phyloP scores from a whole-genome alignment of 257 asterid species.

The Leptodermis oblonga region DNA sequence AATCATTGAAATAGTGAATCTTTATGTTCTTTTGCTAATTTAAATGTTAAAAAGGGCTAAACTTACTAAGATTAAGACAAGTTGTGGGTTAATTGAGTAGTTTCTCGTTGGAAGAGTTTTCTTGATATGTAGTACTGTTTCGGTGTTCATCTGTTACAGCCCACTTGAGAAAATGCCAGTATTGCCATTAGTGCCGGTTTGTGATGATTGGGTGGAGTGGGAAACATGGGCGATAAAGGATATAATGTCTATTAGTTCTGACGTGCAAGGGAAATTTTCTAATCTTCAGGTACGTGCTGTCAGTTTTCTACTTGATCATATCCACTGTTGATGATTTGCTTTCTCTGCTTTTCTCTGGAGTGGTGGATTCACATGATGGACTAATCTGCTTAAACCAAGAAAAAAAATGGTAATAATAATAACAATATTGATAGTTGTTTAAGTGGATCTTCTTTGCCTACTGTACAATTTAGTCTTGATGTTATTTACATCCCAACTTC shows the following conservation, averaged over 20 bases:
- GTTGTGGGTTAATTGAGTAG: not conserved
- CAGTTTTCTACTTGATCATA: not conserved
- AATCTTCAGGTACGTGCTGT: slow-evolving; percentile 61
- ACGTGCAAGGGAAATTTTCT: slow-evolving; percentile 61
- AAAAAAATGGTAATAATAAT: not conserved
- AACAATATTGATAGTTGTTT: not conserved
- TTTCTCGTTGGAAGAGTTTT: not conserved
- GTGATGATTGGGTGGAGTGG: slow-evolving; percentile 59
- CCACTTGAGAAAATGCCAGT: slow-evolving; percentile 56
- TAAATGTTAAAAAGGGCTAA: not conserved
- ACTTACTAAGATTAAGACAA: no score
- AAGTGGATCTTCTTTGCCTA: not conserved
- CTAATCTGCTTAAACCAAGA: not conserved
- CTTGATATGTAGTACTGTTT: not conserved
- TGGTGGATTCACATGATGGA: not conserved
- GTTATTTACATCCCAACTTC: not conserved
- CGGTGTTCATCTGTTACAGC: slow-evolving; percentile 32
- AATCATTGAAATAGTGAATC: not conserved
- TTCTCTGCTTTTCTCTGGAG: no score
- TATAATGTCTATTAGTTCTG: slow-evolving; percentile 79
- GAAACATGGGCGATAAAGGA: slow-evolving; percentile 85
- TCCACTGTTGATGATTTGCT: not conserved
- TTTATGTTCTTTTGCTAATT: not conserved
- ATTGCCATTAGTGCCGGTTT: slow-evolving; percentile 41
- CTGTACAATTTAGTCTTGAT: not conserved